A percentile compares a stretch with the other conserved stretches of the same genome.
phyloP scores from a whole-genome alignment of 257 asterid genomes.

The Jacaranda copaia region DNA sequence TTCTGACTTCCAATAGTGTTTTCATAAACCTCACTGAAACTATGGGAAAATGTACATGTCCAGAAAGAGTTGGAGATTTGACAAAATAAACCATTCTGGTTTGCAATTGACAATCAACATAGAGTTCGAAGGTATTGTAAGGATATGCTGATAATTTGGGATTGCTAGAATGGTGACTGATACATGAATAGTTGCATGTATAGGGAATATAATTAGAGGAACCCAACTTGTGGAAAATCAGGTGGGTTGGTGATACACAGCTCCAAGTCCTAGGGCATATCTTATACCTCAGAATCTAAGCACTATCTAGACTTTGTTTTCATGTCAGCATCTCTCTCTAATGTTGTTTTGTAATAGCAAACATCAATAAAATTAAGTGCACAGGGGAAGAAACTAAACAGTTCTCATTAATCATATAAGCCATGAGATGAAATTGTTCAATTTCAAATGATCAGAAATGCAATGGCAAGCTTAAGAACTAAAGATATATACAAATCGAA shows the following conservation, averaged over 20 bases:
- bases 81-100: slow-evolving; percentile 8
- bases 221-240: background rate
- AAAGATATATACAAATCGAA: background rate
- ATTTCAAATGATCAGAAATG: background rate
- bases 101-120: background rate
- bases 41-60: too few relatives aligned
- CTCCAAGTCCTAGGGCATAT: background rate
- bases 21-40: too few relatives aligned
- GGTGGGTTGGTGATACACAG: background rate
- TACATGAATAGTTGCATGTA: background rate
- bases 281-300: background rate
- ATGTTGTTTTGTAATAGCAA: background rate
- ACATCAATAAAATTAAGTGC: background rate
- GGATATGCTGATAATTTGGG: background rate
- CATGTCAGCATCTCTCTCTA: background rate
- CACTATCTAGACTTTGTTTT: background rate
- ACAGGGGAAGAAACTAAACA: background rate
- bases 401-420: background rate
- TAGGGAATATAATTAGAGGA: background rate
- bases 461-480: background rate
- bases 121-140: background rate
- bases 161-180: background rate
- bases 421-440: background rate
- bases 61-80: background rate
- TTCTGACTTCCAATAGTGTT: too few relatives aligned